phyloP scores from a whole-genome alignment of 1,284 basidiomycete species.

The Microbotryomycetes sp. region DNA sequence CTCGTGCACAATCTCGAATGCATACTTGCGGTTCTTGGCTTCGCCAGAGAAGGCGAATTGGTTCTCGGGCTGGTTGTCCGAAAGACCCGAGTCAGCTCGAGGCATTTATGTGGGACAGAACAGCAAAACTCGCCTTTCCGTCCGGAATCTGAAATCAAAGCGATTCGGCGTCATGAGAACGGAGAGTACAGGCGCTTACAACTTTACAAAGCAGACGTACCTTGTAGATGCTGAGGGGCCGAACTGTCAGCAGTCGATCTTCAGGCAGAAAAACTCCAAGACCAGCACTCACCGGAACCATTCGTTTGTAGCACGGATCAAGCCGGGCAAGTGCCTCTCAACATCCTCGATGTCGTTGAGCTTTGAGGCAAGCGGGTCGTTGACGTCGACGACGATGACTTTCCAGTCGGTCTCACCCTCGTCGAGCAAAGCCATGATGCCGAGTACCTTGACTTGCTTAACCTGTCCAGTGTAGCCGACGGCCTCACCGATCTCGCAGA shows the following conservation, averaged over 20 bases:
- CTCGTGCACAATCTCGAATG: constrained; percentile 96
- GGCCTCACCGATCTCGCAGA: constrained; percentile 99
- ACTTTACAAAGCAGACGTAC: constrained; percentile 46
- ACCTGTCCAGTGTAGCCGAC: constrained; percentile 96
- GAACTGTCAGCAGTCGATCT: constrained; percentile 14
- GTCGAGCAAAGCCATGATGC: constrained; percentile 98
- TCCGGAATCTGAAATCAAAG: constrained; percentile 63
- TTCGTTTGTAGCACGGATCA: constrained; percentile 89
- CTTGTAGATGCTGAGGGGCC: constrained; percentile 76
- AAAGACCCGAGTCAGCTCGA: no score
- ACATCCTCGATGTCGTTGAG: constrained; percentile 99
- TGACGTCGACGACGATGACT: constrained; percentile 93
- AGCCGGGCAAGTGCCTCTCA: constrained; percentile 92
- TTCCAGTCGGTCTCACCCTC: constrained; percentile 99
- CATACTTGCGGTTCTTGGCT: constrained; percentile 96
- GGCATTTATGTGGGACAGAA: no score
- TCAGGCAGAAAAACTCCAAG: neutral
- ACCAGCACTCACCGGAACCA: constrained; percentile 67
- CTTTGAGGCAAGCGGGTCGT: constrained; percentile 90
- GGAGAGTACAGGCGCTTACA: neutral
- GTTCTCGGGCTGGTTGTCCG: constrained; percentile 51
- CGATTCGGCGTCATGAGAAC: neutral
- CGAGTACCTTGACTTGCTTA: constrained; percentile 99
- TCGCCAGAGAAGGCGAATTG: constrained; percentile 99
- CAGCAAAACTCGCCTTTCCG: constrained; percentile 56